Percentiles rank a stretch among this genome's conserved stretches.
These are phyloP conservation scores for Psilocybe mexicana DNA, from an alignment of 1,284 basidiomycete genomes.

Conservation along the genomic window DNA sequence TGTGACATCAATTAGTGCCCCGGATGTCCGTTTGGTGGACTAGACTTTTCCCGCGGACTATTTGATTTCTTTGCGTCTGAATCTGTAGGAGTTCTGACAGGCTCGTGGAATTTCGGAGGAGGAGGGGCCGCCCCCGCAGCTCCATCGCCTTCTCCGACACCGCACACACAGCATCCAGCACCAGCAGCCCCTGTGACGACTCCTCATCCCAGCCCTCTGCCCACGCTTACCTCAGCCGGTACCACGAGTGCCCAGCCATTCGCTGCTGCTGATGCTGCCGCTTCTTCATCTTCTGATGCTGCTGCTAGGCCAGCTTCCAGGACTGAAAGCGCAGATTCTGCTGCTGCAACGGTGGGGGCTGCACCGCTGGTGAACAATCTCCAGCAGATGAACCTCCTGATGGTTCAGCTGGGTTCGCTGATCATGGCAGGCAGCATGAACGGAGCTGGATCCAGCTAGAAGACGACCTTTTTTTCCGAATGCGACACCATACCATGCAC, in stretches of 20 bases:
- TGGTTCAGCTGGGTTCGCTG: conserved; percentile 21
- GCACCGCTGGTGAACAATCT: conserved; percentile 21
- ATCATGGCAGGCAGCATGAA: conserved; percentile 10
- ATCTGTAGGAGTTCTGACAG: conserved; percentile 52
- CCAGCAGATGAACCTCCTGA: conserved; percentile 21
- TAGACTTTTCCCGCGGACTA: conserved; percentile 74
- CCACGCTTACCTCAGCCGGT: conserved; percentile 13
- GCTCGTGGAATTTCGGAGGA: conserved; percentile 53
- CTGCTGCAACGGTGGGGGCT: conserved; percentile 9
- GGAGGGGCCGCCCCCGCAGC: conserved; percentile 24
- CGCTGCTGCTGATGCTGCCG: conserved; percentile 6
- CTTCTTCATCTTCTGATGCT: conserved; percentile 25
- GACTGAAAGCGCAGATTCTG: conserved; percentile 16
- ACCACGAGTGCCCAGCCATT: conserved; percentile 6
- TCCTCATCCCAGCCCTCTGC: background rate
- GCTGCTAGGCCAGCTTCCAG: conserved; percentile 13
- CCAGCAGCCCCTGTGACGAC: conserved; percentile 2
- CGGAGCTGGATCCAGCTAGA: conserved; percentile 4
- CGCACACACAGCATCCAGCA: conserved; percentile 10
- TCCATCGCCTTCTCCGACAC: conserved; percentile 22
- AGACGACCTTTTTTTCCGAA: background rate
- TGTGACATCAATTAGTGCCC: conserved; percentile 47
- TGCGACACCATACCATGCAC: background rate
- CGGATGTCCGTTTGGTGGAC: conserved; percentile 64
- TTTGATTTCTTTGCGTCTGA: conserved; percentile 56